phyloP scores from a whole-genome alignment of 495 filamentous ascomycete species.

The Clavariopsis aquatica region DNA sequence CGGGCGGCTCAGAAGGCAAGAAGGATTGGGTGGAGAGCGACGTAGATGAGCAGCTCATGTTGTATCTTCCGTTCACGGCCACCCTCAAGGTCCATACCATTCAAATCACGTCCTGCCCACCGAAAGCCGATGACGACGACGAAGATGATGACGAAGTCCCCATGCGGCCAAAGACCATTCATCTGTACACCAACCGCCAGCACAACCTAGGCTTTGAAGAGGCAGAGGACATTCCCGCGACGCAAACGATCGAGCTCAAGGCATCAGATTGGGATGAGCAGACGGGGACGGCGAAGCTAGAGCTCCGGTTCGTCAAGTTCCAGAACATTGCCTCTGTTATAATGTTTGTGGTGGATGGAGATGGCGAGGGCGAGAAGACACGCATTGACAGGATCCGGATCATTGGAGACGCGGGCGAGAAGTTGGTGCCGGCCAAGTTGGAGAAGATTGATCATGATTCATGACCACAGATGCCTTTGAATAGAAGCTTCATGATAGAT shows the following conservation, averaged over 20 bases:
- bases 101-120: constrained; percentile 80
- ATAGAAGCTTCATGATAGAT: background rate
- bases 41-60: constrained; percentile 96
- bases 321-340: constrained; percentile 86
- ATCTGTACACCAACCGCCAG: constrained; percentile 80
- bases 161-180: constrained; percentile 81
- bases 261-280: constrained; percentile 79
- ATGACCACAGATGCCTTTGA: background rate
- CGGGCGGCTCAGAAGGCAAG: constrained; percentile 48
- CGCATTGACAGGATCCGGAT: constrained; percentile 82
- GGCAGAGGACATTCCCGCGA: constrained; percentile 77
- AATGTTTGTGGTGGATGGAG: constrained; percentile 85
- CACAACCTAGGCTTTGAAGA: constrained; percentile 95
- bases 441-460: constrained; percentile 88
- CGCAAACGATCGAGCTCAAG: constrained; percentile 72
- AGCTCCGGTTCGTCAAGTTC: constrained; percentile 93
- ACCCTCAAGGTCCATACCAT: constrained; percentile 89
- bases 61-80: constrained; percentile 87
- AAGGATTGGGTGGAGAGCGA: constrained; percentile 96
- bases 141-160: constrained; percentile 66
- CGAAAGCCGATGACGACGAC: constrained; percentile 44
- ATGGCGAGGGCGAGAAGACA: constrained; percentile 81
- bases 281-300: constrained; percentile 80
- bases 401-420: constrained; percentile 90
- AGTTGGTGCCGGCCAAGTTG: constrained; percentile 87